Conservation (phyloP, 179 eudicot species). For the Beta corolliflora region DNA sequence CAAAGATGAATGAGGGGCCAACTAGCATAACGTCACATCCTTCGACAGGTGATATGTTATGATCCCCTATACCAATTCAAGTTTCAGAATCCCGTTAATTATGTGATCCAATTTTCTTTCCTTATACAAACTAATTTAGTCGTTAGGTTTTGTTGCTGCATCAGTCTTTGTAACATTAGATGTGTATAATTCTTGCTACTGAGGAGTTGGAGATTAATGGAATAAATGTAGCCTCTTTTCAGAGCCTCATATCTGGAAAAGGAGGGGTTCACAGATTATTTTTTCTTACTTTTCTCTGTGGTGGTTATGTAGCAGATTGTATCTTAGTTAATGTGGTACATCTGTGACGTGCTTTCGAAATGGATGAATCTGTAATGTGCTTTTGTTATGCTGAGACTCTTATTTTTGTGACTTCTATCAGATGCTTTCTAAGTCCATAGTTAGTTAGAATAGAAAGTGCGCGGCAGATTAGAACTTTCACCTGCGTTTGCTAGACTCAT, state of each 20-base stretch:
- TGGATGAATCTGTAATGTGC: not conserved
- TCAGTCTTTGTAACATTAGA: constrained; percentile 12
- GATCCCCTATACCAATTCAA: constrained; percentile 11
- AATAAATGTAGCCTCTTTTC: constrained; percentile 1
- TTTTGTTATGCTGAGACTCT: not conserved
- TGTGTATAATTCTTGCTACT: constrained; percentile 21
- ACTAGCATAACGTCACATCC: constrained; percentile 30
- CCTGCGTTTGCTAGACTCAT: too few relatives aligned
- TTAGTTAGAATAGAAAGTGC: not conserved
- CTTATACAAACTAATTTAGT: constrained; percentile 14
- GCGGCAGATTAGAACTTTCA: too few relatives aligned
- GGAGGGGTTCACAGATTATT: not conserved
- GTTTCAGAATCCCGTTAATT: not conserved
- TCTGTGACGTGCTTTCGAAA: not conserved
- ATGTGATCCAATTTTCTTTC: not conserved
- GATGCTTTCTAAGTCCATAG: too few relatives aligned
- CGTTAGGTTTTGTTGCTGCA: constrained; percentile 6
- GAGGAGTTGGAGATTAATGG: not conserved
- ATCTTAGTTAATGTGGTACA: not conserved
- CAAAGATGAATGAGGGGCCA: constrained; percentile 44
- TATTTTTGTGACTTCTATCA: too few relatives aligned
- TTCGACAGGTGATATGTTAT: constrained; percentile 34
- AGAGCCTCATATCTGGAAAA: not conserved
- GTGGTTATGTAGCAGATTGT: not conserved
- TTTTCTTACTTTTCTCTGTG: too few relatives aligned